Base-by-base conservation (phyloP, 805 yeast species). In the Cyberlindnera lachancei region DNA sequence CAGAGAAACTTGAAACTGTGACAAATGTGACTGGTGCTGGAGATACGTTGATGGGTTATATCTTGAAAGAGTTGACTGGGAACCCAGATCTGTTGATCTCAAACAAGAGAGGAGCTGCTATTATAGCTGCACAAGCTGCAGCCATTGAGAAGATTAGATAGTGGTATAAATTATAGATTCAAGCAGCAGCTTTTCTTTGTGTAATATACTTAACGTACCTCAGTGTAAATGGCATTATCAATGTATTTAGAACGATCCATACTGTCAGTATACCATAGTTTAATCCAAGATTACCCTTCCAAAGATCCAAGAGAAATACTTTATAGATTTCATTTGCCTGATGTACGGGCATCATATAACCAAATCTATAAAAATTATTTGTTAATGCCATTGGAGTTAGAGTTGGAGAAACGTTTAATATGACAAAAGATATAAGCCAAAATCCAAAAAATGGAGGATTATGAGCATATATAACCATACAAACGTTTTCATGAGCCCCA, bases 11-110 rank as follows among this genome's bases (percentile, higher is more conserved):
- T 0, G 50, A 61, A 3, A 48, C 53, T 0, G 65, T 80, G 10
- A 57, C 56, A 18, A 83, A 78, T 43, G 94, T 82, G 20, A 84
- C 90, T 8, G 96, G 95, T 3, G 94, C 94, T 1, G 96, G 95
- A 9, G 95, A 86, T 54, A 68, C 92, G 0, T 63, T 86, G 26
- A 67, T 75, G 18, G 95, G 95, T 23, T 73, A 67, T 18, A 41
- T 86, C 15, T 52, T 73, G 10, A 31, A 30, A 10, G 38, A 23
- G 12, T 22, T 48, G 2, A 27, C 36, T 4, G 13, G 20, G 1
- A 29, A 41, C 27, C 26, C 27, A 3, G 32, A 26, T 7, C 27
- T 22, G 6, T 31, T 47, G 15, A 19, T 23, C 5, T 18, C 34
- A 4, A 18, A 26, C 6, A 13, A 26, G 3, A 35, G 49, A 10